Conservation (phyloP, 2,329 filamentous ascomycete genomes). For the Hymenoscyphus salicellus region DNA sequence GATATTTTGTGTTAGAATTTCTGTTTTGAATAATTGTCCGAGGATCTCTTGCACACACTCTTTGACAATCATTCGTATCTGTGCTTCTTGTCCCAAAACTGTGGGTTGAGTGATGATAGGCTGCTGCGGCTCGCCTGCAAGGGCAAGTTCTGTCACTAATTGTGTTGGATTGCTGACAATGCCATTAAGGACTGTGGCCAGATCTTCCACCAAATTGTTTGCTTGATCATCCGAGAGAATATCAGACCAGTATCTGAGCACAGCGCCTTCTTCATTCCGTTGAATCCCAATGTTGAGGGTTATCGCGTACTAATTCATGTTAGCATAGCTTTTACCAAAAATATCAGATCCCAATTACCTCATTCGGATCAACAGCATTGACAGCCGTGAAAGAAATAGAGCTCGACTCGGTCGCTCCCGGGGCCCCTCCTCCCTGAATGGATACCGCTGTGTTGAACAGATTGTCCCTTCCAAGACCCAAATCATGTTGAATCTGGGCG, state of each 20-base stretch:
- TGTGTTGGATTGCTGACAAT: slow-evolving; percentile 21
- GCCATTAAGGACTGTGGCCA: slow-evolving; percentile 38
- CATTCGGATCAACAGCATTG: slow-evolving; percentile 17
- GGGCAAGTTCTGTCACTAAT: slow-evolving; percentile 4
- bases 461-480: slow-evolving; percentile 14
- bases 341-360: slow-evolving; percentile 9
- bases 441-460: slow-evolving; percentile 31
- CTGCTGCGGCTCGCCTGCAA: neutral
- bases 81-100: neutral
- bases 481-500: slow-evolving; percentile 39
- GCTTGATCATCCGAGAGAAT: slow-evolving; percentile 40
- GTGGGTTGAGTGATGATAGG: neutral
- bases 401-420: neutral
- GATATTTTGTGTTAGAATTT: neutral
- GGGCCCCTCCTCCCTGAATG: slow-evolving; percentile 10
- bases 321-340: neutral
- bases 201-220: slow-evolving; percentile 39
- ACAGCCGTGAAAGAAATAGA: slow-evolving; percentile 13
- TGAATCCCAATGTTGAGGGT: slow-evolving; percentile 31
- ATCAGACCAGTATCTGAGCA: slow-evolving; percentile 40
- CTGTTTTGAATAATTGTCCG: slow-evolving; percentile 15
- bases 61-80: slow-evolving; percentile 10
- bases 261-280: slow-evolving; percentile 8
- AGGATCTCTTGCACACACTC: slow-evolving; percentile 14
- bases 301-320: slow-evolving; percentile 34